A percentile compares a stretch with the other conserved stretches of the same genome.
Conservation (phyloP, 2,329 filamentous ascomycete species). For the Fusarium multiceps region DNA sequence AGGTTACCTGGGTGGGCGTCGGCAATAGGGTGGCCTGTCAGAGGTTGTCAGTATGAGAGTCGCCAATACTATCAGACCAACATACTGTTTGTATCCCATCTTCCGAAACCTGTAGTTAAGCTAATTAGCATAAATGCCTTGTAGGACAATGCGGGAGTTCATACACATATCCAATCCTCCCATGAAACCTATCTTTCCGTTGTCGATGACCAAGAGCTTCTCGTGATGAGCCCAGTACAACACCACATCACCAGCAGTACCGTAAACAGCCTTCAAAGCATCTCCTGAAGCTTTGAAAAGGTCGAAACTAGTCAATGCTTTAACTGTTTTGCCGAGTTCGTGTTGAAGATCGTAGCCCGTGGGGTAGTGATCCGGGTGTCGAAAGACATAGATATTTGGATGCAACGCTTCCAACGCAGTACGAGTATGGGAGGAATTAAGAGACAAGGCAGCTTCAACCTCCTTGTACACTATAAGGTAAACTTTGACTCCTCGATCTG, state of each 20-base stretch:
- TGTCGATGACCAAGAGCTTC: constrained; percentile 86
- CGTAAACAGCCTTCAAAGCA: constrained; percentile 82
- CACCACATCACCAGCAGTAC: constrained; percentile 82
- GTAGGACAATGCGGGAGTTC: constrained; percentile 12
- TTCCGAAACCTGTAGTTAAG: constrained; percentile 71
- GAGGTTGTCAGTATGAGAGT: constrained; percentile 19
- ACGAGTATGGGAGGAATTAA: constrained; percentile 21
- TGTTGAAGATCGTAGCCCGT: constrained; percentile 75
- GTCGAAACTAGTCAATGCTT: constrained; percentile 62
- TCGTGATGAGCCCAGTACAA: constrained; percentile 95
- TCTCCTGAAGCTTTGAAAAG: constrained; percentile 76
- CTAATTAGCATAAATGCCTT: constrained; percentile 34
- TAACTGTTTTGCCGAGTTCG: constrained; percentile 73
- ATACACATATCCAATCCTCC: constrained; percentile 85
- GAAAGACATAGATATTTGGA: constrained; percentile 71
- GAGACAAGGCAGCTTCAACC: constrained; percentile 80
- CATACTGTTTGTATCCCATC: constrained; percentile 84
- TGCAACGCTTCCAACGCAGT: constrained; percentile 21
- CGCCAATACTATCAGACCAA: neutral
- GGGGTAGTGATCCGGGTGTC: constrained; percentile 88
- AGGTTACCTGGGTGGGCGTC: constrained; percentile 85
- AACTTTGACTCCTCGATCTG: constrained; percentile 84
- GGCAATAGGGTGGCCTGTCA: constrained; percentile 76
- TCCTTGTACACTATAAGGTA: constrained; percentile 95
- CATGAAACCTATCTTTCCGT: constrained; percentile 82